Evolutionary conservation across 768 basidiomycete genomes (phyloP).

Genomic region (Tricholoma furcatifolium): DNA sequence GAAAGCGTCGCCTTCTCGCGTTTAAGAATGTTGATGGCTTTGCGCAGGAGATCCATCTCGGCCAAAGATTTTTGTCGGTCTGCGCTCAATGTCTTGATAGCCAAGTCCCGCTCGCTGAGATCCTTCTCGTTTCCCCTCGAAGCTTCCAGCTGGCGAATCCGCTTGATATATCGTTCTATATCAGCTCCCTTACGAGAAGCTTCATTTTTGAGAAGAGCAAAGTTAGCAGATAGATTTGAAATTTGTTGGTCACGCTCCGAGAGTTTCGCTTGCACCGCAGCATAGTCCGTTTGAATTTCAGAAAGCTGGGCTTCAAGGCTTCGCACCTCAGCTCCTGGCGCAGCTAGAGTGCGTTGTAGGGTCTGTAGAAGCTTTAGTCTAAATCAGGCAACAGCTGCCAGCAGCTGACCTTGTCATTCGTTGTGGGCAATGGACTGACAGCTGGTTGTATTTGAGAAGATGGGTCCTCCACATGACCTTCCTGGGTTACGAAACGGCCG

Average conservation of each 20-base stretch:
- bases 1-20: slow-evolving; percentile 6
- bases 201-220: slow-evolving; percentile 16
- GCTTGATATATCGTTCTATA: slow-evolving; percentile 6
- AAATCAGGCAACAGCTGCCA: not conserved
- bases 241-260: slow-evolving; percentile 25
- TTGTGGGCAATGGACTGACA: not conserved
- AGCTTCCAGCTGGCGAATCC: slow-evolving; percentile 11
- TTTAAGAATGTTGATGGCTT: slow-evolving; percentile 8
- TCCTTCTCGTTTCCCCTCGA: slow-evolving; percentile 14
- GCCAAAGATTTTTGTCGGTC: slow-evolving; percentile 12
- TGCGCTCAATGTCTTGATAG: slow-evolving; percentile 8
- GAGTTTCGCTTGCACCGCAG: slow-evolving; percentile 17
- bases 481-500: not conserved
- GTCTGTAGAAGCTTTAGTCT: slow-evolving; percentile 8
- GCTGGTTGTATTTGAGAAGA: not conserved
- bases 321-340: slow-evolving; percentile 14
- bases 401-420: slow-evolving; percentile 7
- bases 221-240: slow-evolving; percentile 19
- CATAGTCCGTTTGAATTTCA: slow-evolving; percentile 17
- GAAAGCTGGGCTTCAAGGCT: slow-evolving; percentile 20
- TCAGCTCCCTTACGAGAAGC: slow-evolving; percentile 11
- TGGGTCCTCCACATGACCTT: not conserved
- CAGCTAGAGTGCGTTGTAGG: slow-evolving; percentile 18
- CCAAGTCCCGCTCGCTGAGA: slow-evolving; percentile 16
- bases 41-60: slow-evolving; percentile 16